Percentiles rank a stretch among this genome's conserved stretches.
Conservation (phyloP, 2,329 filamentous ascomycete genomes). For the Chaetomium sp. region DNA sequence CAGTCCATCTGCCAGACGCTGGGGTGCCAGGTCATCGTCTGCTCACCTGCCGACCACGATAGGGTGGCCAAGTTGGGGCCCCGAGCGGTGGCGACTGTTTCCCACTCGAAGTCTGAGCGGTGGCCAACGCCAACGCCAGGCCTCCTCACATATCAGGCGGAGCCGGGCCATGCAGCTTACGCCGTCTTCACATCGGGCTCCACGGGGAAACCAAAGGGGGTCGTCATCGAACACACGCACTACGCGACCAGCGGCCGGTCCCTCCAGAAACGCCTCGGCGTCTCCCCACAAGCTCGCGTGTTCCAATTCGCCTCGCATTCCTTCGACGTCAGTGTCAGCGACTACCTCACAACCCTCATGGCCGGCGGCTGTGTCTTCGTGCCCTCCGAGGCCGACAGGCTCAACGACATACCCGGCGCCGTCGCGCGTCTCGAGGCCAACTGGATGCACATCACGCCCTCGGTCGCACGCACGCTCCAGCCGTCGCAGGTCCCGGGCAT, state of each 20-base stretch:
- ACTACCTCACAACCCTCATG: constrained; percentile 18
- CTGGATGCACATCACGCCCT: constrained; percentile 14
- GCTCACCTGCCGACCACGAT: constrained; percentile 1
- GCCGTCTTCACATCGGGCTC: constrained; percentile 2
- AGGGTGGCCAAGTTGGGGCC: constrained; percentile 1
- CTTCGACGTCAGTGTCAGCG: constrained; percentile 15
- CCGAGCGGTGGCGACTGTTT: constrained; percentile 4
- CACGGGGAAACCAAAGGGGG: not conserved
- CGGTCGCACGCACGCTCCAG: constrained; percentile 28
- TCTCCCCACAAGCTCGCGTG: not conserved
- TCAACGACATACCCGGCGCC: constrained; percentile 11
- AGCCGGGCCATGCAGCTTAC: not conserved
- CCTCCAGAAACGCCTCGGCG: constrained; percentile 4
- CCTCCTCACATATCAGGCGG: not conserved
- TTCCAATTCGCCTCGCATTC: constrained; percentile 7
- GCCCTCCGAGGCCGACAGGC: constrained; percentile 11
- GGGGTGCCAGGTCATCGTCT: not conserved
- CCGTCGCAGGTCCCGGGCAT: constrained; percentile 25
- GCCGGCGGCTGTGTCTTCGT: constrained; percentile 17
- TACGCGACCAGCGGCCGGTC: constrained; percentile 5
- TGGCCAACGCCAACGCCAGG: not conserved
- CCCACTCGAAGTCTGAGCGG: not conserved
- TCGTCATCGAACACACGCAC: constrained; percentile 4
- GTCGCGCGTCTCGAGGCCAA: constrained; percentile 9
- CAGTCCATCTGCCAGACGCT: not conserved